Percentiles rank a stretch among this genome's conserved stretches.
These are phyloP conservation scores for Stagonosporopsis vannaccii DNA, from an alignment of 2,329 filamentous ascomycete species.

Conservation along the genomic window DNA sequence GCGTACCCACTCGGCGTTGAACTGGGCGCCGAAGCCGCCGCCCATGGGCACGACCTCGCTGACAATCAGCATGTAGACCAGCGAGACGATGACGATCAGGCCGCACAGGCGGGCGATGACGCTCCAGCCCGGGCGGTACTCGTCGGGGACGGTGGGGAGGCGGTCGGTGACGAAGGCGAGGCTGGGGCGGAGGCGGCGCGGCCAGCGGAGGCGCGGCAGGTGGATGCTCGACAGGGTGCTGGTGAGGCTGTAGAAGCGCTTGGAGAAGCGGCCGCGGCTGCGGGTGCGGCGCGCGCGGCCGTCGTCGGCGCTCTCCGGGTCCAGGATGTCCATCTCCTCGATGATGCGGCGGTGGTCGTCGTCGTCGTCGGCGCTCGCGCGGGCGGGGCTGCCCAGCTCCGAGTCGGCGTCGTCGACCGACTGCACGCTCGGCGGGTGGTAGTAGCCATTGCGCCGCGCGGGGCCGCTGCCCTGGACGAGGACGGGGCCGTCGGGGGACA, in stretches of 20 bases:
- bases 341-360: slow-evolving; percentile 76
- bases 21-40: slow-evolving; percentile 67
- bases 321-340: slow-evolving; percentile 68
- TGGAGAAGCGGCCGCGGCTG: slow-evolving; percentile 57
- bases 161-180: slow-evolving; percentile 43
- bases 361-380: slow-evolving; percentile 60
- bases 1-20: slow-evolving; percentile 83
- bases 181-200: slow-evolving; percentile 21
- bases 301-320: slow-evolving; percentile 45
- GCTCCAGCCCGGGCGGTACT: slow-evolving; percentile 64
- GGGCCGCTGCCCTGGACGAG: slow-evolving; percentile 31
- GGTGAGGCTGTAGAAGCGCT: slow-evolving; percentile 63
- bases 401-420: slow-evolving; percentile 70
- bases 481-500: slow-evolving; percentile 58
- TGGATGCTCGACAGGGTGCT: slow-evolving; percentile 65
- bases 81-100: slow-evolving; percentile 74
- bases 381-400: slow-evolving; percentile 60
- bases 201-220: slow-evolving; percentile 40
- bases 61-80: slow-evolving; percentile 86
- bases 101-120: slow-evolving; percentile 77
- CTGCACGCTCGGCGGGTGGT: slow-evolving; percentile 83
- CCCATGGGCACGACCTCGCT: slow-evolving; percentile 80
- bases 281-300: slow-evolving; percentile 39
- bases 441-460: slow-evolving; percentile 56
- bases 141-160: slow-evolving; percentile 55